Evolutionary conservation across 2,329 filamentous ascomycete genomes (phyloP), one percentile per base, ranked within the genome.

Genomic region (Colletotrichum lentis): DNA sequence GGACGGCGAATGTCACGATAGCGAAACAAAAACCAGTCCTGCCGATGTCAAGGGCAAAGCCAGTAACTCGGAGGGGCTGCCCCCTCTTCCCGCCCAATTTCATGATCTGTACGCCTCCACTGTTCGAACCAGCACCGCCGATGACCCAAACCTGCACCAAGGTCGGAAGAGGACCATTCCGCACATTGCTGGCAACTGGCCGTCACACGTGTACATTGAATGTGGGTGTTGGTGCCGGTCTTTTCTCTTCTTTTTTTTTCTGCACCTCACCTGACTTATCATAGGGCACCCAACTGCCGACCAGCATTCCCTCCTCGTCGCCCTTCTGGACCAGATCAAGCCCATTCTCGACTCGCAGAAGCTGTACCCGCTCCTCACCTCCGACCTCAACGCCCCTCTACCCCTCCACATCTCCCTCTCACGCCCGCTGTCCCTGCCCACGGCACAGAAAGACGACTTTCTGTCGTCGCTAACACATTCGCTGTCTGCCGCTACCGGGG

Each of bases 381-480:
- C 90, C 70, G 91, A 96, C 67, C 86, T 97, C 0, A 91, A 89
- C 66, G 88, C 89, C 6, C 89, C 91, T 5, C 82, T 93, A 57
- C 95, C 95, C 3, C 84, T 99, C 54, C 96, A 99, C 78, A 89
- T 99, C 74, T 97, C 94, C 72, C 85, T 99, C 7, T 98, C 96
- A 8, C 86, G 93, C 6, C 91, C 96, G 0, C 81, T 98, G 58
- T 85, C 89, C 14, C 86, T 99, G 39, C 82, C 83, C 55, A 94
- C 92, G 0, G 84, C 89, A n/a, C 84, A 90, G 71, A 93, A 92
- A 72, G 87, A 90, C 35, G 73, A 71, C 0, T 97, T 97, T 75
- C 80, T 91, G 5, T 78, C 85, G 5, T 77, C 79, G 0, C 76
- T 97, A 5, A 76, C 80, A 43, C 75, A 77, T 1, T 73, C 78